Percentiles rank a stretch among this genome's conserved stretches.
Evolutionary conservation across 371 early-diverging fungal genomes (phyloP).

Genomic region (Syncephalastrum monosporum): DNA sequence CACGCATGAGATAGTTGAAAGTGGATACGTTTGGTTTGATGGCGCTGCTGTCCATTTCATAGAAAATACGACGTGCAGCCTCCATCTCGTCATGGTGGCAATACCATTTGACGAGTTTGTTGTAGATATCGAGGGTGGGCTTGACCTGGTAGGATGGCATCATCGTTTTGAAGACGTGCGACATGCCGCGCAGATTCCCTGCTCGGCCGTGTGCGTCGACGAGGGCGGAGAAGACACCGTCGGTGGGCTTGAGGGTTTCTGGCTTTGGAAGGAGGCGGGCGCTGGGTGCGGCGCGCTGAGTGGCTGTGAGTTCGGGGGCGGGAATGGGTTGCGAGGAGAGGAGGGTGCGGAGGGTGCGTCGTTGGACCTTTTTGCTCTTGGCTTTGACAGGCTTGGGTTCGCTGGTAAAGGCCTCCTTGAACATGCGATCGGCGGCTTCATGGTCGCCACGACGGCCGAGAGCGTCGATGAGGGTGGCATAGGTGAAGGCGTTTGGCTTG

Average conservation of each 20-base stretch:
- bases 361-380: slow-evolving; percentile 1
- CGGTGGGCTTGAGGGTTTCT: slow-evolving; percentile 18
- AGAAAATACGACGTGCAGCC: slow-evolving; percentile 30
- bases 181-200: slow-evolving; percentile 26
- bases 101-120: slow-evolving; percentile 42
- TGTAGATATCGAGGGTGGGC: slow-evolving; percentile 28
- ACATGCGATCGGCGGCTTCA: slow-evolving; percentile 30
- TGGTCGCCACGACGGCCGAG: slow-evolving; percentile 36
- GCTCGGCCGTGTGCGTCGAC: slow-evolving; percentile 42
- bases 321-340: neutral
- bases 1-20: slow-evolving; percentile 43
- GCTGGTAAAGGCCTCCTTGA: slow-evolving; percentile 19
- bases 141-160: slow-evolving; percentile 29
- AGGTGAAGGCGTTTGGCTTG: slow-evolving; percentile 33
- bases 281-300: no score
- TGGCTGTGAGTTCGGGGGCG: neutral
- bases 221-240: slow-evolving; percentile 34
- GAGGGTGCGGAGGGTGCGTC: slow-evolving; percentile 2
- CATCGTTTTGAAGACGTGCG: slow-evolving; percentile 35
- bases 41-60: slow-evolving; percentile 34
- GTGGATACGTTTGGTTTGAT: slow-evolving; percentile 39
- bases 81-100: slow-evolving; percentile 31
- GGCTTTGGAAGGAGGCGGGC: slow-evolving; percentile 4
- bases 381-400: neutral
- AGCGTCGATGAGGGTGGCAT: slow-evolving; percentile 39